These are phyloP conservation scores for Dactylis glomerata DNA, from an alignment of 176 grass and related monocot genomes.

Conservation along the genomic window DNA sequence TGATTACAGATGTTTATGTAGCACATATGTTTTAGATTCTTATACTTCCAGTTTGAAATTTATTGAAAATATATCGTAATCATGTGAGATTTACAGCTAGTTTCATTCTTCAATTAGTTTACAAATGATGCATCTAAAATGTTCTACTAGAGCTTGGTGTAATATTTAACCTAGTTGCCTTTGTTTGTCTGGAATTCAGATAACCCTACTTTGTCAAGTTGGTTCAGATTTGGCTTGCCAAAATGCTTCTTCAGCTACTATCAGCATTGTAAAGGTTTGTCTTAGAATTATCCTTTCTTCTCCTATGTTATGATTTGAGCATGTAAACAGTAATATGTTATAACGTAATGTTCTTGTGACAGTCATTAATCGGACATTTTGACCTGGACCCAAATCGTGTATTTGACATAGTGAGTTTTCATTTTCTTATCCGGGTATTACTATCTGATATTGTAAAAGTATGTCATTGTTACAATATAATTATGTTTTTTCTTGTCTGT, in stretches of 20 bases:
- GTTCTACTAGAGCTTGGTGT: conserved; percentile 5
- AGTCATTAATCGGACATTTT: conserved; percentile 99
- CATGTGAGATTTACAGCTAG: not conserved
- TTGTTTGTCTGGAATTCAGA: conserved; percentile 47
- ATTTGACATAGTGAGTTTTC: conserved; percentile 95
- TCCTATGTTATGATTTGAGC: conserved; percentile 14
- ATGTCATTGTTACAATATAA: conserved; percentile 9
- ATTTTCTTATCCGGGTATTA: conserved; percentile 18
- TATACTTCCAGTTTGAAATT: conserved; percentile 10
- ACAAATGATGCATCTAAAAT: conserved; percentile 16
- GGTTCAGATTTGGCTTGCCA: conserved; percentile 61
- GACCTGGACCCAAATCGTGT: conserved; percentile 97
- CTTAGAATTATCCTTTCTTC: conserved; percentile 5
- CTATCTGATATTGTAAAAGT: not conserved
- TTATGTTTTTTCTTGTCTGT: conserved; percentile 31
- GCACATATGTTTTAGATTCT: not conserved
- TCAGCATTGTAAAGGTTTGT: conserved; percentile 95
- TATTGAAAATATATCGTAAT: not conserved
- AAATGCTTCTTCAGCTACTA: conserved; percentile 64
- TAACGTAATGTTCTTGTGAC: conserved; percentile 29
- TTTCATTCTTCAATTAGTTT: conserved; percentile 15
- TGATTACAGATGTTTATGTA: conserved; percentile 6
- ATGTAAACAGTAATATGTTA: not conserved
- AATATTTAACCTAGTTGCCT: conserved; percentile 19
- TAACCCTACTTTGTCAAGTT: conserved; percentile 93